Conservation (phyloP, 495 filamentous ascomycete species). For the Penicillium canescens region DNA sequence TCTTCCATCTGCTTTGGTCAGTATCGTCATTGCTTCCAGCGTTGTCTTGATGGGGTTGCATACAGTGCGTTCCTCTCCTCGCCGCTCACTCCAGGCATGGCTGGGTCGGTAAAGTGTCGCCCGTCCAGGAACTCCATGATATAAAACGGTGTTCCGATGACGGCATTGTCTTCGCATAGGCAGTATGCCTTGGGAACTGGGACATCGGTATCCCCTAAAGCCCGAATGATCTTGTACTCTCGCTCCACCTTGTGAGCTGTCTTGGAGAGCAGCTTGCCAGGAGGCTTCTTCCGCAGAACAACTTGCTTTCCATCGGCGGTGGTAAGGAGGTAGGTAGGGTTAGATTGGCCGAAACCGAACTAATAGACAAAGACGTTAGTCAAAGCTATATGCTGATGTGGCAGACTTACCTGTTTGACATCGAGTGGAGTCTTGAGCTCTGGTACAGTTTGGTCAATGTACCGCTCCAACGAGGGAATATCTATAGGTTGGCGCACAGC, state of each 20-base stretch:
- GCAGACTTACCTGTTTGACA: slow-evolving; percentile 73
- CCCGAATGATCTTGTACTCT: slow-evolving; percentile 87
- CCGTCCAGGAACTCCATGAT: slow-evolving; percentile 95
- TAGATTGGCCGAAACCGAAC: slow-evolving; percentile 97
- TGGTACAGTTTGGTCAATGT: slow-evolving; percentile 72
- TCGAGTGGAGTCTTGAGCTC: slow-evolving; percentile 78
- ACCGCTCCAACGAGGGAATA: slow-evolving; percentile 70
- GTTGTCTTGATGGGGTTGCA: slow-evolving; percentile 9
- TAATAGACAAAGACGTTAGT: slow-evolving; percentile 31
- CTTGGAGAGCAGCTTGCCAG: slow-evolving; percentile 85
- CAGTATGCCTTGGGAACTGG: slow-evolving; percentile 83
- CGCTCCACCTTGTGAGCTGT: slow-evolving; percentile 95
- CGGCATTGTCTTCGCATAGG: slow-evolving; percentile 75
- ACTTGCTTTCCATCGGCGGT: slow-evolving; percentile 64
- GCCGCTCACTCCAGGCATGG: slow-evolving; percentile 70
- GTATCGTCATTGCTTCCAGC: neutral
- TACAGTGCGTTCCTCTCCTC: slow-evolving; percentile 71
- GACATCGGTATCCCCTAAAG: slow-evolving; percentile 75
- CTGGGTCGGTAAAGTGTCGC: slow-evolving; percentile 85
- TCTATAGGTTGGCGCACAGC: slow-evolving; percentile 86
- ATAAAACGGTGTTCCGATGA: slow-evolving; percentile 92
- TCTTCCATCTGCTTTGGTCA: slow-evolving; percentile 63
- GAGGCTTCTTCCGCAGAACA: slow-evolving; percentile 94
- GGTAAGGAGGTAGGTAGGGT: slow-evolving; percentile 91
- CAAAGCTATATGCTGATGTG: neutral